These are phyloP conservation scores for Phytophthora syringae DNA, from an alignment of 352 stramenopile genomes.

Conservation along the genomic window DNA sequence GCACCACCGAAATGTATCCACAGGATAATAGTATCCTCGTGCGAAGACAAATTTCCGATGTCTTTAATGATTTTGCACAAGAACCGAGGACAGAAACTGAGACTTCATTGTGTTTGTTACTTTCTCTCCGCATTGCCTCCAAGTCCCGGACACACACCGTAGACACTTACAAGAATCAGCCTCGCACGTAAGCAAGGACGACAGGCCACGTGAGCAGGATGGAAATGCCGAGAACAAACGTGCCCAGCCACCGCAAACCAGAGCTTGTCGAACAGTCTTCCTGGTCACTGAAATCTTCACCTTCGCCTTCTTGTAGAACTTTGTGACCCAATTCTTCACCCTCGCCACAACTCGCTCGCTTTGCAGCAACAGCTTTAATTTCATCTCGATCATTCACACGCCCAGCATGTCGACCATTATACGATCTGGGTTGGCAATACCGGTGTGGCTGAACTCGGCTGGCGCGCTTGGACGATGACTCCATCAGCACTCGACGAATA, in stretches of 20 bases:
- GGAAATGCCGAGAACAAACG: conserved; percentile 19
- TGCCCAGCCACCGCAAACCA: conserved; percentile 7
- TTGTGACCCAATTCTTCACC: neutral
- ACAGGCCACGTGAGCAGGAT: conserved; percentile 30
- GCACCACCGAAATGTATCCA: too few species aligned
- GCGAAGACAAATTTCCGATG: too few species aligned
- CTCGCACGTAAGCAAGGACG: conserved; percentile 13
- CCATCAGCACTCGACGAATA: conserved; percentile 22
- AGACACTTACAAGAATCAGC: neutral
- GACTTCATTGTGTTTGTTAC: too few species aligned
- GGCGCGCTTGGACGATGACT: neutral
- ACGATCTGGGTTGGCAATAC: neutral
- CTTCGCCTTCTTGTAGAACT: neutral
- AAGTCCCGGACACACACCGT: too few species aligned
- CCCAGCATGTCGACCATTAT: neutral
- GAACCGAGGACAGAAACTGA: too few species aligned
- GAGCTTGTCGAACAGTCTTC: neutral
- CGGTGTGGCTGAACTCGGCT: neutral
- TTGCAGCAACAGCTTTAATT: neutral
- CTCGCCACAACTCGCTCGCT: neutral
- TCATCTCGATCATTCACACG: neutral
- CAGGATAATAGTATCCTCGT: too few species aligned
- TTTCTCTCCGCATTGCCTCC: too few species aligned
- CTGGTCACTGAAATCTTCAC: neutral
- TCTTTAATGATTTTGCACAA: too few species aligned